Conservation (phyloP, 2,329 filamentous ascomycete genomes). For the Stachybotrys elegans region DNA sequence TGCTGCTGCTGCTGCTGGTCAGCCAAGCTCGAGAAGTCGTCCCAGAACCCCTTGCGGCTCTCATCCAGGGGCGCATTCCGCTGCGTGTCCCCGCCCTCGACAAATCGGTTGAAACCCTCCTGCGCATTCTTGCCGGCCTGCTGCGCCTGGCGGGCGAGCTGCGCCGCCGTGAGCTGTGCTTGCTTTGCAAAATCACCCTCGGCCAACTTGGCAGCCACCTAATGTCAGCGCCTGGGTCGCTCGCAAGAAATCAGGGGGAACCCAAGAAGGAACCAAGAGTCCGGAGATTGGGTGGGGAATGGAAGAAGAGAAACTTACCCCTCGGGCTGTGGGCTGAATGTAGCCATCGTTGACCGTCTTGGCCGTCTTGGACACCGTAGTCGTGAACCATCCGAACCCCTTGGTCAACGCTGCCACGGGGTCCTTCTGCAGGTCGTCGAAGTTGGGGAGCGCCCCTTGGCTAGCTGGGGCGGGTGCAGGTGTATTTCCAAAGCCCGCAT, state of each 20-base stretch:
- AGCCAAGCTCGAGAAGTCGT: constrained; percentile 72
- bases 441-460: constrained; percentile 51
- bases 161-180: constrained; percentile 57
- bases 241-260: no score
- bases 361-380: constrained; percentile 81
- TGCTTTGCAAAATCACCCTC: constrained; percentile 73
- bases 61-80: constrained; percentile 41
- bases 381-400: constrained; percentile 91
- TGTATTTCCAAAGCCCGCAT: constrained; percentile 81
- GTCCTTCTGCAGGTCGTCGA: constrained; percentile 90
- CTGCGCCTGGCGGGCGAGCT: constrained; percentile 61
- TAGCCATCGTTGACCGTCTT: constrained; percentile 88
- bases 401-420: constrained; percentile 84
- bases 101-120: constrained; percentile 78
- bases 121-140: constrained; percentile 69
- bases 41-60: constrained; percentile 85
- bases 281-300: neutral
- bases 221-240: constrained; percentile 17
- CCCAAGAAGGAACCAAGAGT: neutral
- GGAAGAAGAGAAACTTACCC: constrained; percentile 47
- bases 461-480: constrained; percentile 47
- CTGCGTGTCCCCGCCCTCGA: constrained; percentile 61
- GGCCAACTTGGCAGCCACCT: constrained; percentile 52
- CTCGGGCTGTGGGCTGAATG: constrained; percentile 87
- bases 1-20: constrained; percentile 33